Conservation (phyloP, 2,329 filamentous ascomycete genomes). For the Fusarium xylarioides region DNA sequence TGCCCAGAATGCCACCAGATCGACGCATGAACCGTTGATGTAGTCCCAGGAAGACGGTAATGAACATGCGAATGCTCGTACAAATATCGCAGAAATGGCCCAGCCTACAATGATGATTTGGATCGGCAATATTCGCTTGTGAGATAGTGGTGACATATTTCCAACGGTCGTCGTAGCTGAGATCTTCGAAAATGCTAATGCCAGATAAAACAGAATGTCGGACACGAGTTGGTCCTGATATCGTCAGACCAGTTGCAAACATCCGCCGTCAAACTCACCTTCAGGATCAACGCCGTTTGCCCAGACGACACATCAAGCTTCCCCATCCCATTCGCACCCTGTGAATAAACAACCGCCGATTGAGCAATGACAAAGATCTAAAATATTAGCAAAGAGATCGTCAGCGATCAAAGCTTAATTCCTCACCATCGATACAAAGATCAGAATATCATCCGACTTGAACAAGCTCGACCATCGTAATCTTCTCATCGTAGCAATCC, state of each 20-base stretch:
- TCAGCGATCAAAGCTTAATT: not conserved
- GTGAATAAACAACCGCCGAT: not conserved
- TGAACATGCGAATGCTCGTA: not conserved
- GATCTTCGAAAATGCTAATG: not conserved
- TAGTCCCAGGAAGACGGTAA: not conserved
- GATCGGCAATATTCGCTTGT: not conserved
- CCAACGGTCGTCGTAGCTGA: constrained; percentile 1
- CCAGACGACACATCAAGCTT: not conserved
- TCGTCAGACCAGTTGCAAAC: fast-evolving
- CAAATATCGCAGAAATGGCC: not conserved
- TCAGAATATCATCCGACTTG: not conserved
- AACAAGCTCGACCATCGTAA: not conserved
- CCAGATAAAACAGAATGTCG: not conserved
- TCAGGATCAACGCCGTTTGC: not conserved
- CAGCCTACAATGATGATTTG: not conserved
- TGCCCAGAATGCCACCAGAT: constrained; percentile 8
- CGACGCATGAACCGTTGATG: not conserved
- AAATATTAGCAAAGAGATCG: not conserved
- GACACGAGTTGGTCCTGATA: not conserved
- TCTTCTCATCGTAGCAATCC: not conserved
- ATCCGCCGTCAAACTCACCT: not conserved
- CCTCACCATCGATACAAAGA: not conserved
- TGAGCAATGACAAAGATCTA: not conserved
- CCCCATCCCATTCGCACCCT: constrained; percentile 1
- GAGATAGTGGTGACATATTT: constrained; percentile 4